A percentile compares a stretch with the other conserved stretches of the same genome.
These are phyloP conservation scores for Incumbomyces delicatus DNA, from an alignment of 2,329 filamentous ascomycete species.

Conservation along the genomic window DNA sequence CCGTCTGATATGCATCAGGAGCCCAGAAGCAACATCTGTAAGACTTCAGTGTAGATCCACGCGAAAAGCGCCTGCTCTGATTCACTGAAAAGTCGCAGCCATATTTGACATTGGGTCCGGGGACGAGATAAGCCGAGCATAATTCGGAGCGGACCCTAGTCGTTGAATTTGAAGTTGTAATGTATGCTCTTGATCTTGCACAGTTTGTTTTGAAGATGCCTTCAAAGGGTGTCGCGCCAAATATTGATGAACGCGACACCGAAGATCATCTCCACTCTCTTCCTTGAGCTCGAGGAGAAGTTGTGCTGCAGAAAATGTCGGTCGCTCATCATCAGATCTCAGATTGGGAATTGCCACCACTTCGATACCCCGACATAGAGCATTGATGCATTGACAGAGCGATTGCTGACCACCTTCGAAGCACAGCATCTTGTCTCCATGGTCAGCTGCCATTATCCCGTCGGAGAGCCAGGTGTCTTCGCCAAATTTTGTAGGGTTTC, in stretches of 20 bases:
- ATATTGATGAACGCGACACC: conserved; percentile 60
- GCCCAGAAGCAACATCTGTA: no score
- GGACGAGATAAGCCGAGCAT: no score
- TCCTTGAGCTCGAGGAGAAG: no score
- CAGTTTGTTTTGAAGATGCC: no score
- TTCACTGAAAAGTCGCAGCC: no score
- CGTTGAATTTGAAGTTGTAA: no score
- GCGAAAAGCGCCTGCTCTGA: no score
- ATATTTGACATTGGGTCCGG: no score
- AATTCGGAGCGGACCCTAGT: no score
- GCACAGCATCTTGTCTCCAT: conserved; percentile 3
- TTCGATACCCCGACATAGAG: background rate
- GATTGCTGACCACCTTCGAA: conserved; percentile 5
- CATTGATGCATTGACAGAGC: conserved; percentile 5
- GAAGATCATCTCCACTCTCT: background rate
- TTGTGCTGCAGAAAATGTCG: conserved; percentile 2
- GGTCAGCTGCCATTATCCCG: background rate
- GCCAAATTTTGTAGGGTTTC: conserved; percentile 3
- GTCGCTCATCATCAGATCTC: background rate
- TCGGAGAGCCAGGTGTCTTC: conserved; percentile 6
- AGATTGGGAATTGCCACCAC: conserved; percentile 3
- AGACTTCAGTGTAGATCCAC: no score
- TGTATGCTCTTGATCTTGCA: no score
- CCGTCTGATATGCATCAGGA: no score
- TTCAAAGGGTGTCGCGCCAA: conserved; percentile 41